Base-by-base conservation (phyloP, 1,139 yeast genomes). In the Hanseniaspora uvarum region DNA sequence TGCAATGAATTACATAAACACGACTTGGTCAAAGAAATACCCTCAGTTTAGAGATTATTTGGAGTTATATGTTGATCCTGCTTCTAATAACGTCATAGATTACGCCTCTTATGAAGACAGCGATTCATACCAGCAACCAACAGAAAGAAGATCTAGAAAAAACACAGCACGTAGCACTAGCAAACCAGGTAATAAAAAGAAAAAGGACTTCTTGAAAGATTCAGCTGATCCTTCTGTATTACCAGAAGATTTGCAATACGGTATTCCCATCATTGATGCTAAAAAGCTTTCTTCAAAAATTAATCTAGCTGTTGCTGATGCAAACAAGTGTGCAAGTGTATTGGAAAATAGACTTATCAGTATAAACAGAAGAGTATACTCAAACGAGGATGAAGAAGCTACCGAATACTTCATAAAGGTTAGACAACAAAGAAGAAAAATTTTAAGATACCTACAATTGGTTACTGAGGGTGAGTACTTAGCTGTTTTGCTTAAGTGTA, bases 401-500 rank as follows among this genome's bases (percentile, higher is more conserved):
- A 73, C 78, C 7, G 71, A 70, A 31, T 77, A 78, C 55, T 89
- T 88, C 65, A 81, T 84, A 54, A 76, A 80, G 63, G 87, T 95
- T 62, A 79, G 94, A 60, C 72, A 78, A 19, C 76, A 85, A 55
- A 78, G 98, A 66, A 76, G 95, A 58, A 80, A 79, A 60, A 80
- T 92, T 18, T 72, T 92, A 60, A 73, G 87, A 59, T 88, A 88
- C 65, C 73, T 92, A 59, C 97, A 92, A 68, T 75, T 80, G 56
- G 86, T 87, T 41, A 83, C 80, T 55, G 74, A 75, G 44, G 96
- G 88, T 59, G 95, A 86, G 63, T 84, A 82, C 59, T 70, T 92
- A 61, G 97, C 96, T 10, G 77, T 89, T 52, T 74, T 92, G 60
- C 79, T 92, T 57, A 83, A 79, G 59, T 94, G 96, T 50, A 92